A percentile compares a stretch with the other conserved stretches of the same genome.
phyloP scores from a whole-genome alignment of 169 alveolate species.

The Plasmodium gonderi region DNA sequence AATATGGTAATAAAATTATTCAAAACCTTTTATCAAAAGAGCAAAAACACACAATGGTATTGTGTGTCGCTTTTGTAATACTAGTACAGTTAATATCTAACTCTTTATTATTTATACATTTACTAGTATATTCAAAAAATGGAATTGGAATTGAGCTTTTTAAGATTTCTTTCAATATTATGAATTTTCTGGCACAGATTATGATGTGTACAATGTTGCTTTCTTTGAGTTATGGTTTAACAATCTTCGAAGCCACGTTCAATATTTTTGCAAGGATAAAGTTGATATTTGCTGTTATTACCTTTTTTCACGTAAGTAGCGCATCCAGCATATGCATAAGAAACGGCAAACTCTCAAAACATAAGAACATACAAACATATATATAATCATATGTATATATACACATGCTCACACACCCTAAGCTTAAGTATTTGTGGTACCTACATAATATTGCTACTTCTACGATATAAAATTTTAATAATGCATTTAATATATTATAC shows the following conservation, averaged over 20 bases:
- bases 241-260: slow-evolving; percentile 43
- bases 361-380: background rate
- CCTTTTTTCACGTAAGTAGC: slow-evolving; percentile 64
- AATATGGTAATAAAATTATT: slow-evolving; percentile 41
- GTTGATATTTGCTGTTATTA: slow-evolving; percentile 31
- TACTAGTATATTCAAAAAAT: slow-evolving; percentile 53
- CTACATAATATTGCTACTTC: background rate
- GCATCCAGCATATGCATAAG: background rate
- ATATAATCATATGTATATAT: background rate
- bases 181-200: slow-evolving; percentile 60
- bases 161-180: slow-evolving; percentile 47
- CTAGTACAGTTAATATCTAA: slow-evolving; percentile 55
- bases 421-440: background rate
- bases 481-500: background rate
- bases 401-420: background rate
- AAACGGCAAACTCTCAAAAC: too few species aligned
- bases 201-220: slow-evolving; percentile 72
- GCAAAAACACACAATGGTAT: slow-evolving; percentile 51
- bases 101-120: slow-evolving; percentile 47
- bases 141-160: slow-evolving; percentile 67
- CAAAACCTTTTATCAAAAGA: slow-evolving; percentile 35
- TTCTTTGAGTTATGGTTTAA: slow-evolving; percentile 59
- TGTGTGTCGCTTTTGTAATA: slow-evolving; percentile 53
- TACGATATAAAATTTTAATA: background rate
- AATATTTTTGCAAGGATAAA: slow-evolving; percentile 22